Percentiles rank a stretch among this genome's conserved stretches.
Evolutionary conservation across 73 alveolate species (phyloP).

Genomic region (Tetrahymena thermophila): DNA sequence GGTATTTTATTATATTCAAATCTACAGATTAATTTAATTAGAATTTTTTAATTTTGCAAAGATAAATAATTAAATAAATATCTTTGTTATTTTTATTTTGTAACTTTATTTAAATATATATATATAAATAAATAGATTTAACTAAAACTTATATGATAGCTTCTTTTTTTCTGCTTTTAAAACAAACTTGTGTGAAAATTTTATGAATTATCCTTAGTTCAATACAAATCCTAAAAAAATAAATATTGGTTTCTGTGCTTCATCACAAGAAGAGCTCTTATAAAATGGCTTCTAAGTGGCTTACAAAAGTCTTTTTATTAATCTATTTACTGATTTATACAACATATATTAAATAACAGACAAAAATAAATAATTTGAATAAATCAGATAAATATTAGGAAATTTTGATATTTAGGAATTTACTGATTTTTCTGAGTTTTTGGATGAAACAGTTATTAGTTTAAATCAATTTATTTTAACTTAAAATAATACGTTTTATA

Average conservation of each 20-base stretch:
- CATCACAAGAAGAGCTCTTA: not conserved
- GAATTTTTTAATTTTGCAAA: too few species aligned
- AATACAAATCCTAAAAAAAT: not conserved
- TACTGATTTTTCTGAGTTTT: not conserved
- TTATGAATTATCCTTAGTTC: not conserved
- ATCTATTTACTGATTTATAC: not conserved
- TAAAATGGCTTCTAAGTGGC: not conserved
- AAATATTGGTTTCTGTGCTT: not conserved
- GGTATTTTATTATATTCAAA: not conserved
- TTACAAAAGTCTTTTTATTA: not conserved
- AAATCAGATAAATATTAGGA: not conserved
- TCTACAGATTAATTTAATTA: too few species aligned
- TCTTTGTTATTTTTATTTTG: too few species aligned
- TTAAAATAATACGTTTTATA: too few species aligned
- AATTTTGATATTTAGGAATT: too few species aligned
- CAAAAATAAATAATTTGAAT: too few species aligned
- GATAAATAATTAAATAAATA: too few species aligned
- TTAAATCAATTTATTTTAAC: too few species aligned
- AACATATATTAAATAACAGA: too few species aligned
- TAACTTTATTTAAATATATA: too few species aligned
- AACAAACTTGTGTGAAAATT: not conserved
- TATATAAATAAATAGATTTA: not conserved
- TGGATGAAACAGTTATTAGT: not conserved
- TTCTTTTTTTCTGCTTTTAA: not conserved
- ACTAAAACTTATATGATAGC: not conserved